These are phyloP conservation scores for Polychaeton citri DNA, from an alignment of 2,329 filamentous ascomycete genomes.

Conservation along the genomic window DNA sequence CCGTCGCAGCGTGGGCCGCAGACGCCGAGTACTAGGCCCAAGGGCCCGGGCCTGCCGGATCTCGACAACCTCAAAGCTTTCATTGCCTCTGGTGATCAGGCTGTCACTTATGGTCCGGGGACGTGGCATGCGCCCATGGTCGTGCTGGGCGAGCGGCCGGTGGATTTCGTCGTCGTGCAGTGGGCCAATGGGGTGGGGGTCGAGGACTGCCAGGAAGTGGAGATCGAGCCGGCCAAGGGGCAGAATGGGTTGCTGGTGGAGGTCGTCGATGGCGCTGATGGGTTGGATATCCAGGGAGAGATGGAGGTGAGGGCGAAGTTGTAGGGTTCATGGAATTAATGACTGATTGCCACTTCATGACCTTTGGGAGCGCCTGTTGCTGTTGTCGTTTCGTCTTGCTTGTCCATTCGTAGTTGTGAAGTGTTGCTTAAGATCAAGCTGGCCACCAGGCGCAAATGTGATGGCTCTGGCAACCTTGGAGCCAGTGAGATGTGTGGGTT, in stretches of 20 bases:
- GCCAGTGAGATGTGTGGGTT: too few species aligned
- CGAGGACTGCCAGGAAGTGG: constrained; percentile 82
- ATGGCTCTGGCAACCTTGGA: too few species aligned
- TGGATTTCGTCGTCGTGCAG: constrained; percentile 85
- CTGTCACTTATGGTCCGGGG: constrained; percentile 80
- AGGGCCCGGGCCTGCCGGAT: constrained; percentile 54
- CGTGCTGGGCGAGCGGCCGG: constrained; percentile 53
- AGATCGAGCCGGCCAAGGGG: constrained; percentile 25
- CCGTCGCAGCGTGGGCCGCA: constrained; percentile 4
- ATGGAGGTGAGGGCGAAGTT: constrained; percentile 10
- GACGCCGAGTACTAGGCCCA: constrained; percentile 12
- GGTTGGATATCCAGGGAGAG: constrained; percentile 3
- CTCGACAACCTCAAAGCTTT: constrained; percentile 60
- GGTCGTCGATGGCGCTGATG: constrained; percentile 11
- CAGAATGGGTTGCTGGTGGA: constrained; percentile 13
- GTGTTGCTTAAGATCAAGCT: too few species aligned
- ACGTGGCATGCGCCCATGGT: constrained; percentile 98
- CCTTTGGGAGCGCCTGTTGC: too few species aligned
- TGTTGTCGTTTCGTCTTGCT: too few species aligned
- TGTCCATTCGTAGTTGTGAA: too few species aligned
- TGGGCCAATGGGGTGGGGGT: constrained; percentile 67
- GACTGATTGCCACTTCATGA: too few species aligned
- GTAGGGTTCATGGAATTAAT: too few species aligned
- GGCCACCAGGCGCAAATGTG: too few species aligned
- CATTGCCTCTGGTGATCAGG: constrained; percentile 61